Conservation (phyloP, 768 basidiomycete genomes). For the Leccinum longicurvipes region DNA sequence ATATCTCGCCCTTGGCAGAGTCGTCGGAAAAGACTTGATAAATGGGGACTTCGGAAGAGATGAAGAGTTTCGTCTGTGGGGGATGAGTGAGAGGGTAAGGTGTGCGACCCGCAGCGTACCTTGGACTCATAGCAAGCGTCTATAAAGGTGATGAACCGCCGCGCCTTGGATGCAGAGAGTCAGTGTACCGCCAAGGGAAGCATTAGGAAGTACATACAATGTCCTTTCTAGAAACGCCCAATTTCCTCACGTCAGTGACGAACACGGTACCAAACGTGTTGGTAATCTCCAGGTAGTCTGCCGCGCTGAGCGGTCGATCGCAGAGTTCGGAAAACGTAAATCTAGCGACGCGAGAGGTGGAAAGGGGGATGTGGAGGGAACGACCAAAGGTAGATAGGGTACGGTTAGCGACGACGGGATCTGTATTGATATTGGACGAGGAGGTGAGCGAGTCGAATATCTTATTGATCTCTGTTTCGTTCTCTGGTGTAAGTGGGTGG, state of each 20-base stretch:
- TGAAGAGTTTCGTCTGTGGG: conserved; percentile 79
- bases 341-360: conserved; percentile 74
- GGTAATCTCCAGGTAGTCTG: conserved; percentile 94
- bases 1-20: conserved; percentile 41
- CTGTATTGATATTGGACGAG: conserved; percentile 29
- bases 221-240: conserved; percentile 86
- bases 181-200: not conserved
- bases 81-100: conserved; percentile 48
- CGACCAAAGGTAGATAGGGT: conserved; percentile 88
- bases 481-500: conserved; percentile 68
- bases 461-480: conserved; percentile 69
- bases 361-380: conserved; percentile 72
- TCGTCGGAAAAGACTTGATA: conserved; percentile 87
- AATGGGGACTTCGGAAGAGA: conserved; percentile 90
- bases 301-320: conserved; percentile 85
- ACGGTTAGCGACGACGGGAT: conserved; percentile 58
- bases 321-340: conserved; percentile 88
- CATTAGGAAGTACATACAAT: conserved; percentile 43
- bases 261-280: conserved; percentile 86
- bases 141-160: conserved; percentile 96
- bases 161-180: conserved; percentile 47
- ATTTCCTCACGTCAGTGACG: conserved; percentile 80
- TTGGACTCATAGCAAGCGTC: conserved; percentile 96
- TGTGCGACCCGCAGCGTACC: conserved; percentile 34
- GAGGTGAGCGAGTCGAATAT: conserved; percentile 74